These are phyloP conservation scores for Mycena alexandri DNA, from an alignment of 768 basidiomycete species.

Conservation along the genomic window DNA sequence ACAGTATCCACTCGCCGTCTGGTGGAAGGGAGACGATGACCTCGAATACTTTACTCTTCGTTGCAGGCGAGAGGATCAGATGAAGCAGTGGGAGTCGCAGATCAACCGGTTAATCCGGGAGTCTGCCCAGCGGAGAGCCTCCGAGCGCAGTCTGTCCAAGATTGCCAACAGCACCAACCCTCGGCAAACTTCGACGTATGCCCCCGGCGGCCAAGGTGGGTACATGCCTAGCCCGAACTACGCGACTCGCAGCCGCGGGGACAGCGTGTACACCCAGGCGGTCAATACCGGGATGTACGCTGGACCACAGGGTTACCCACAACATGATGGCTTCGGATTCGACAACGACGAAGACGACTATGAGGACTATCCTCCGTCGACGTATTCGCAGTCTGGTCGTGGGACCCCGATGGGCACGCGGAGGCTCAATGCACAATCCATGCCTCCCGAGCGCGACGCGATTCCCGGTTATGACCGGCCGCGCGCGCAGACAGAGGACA, in stretches of 20 bases:
- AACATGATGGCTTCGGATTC: constrained; percentile 78
- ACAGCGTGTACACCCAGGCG: constrained; percentile 54
- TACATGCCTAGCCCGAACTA: constrained; percentile 39
- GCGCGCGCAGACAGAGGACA: constrained; percentile 78
- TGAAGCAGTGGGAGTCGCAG: constrained; percentile 91
- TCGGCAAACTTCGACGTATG: constrained; percentile 43
- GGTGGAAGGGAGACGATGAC: constrained; percentile 95
- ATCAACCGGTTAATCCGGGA: constrained; percentile 90
- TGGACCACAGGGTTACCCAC: constrained; percentile 69
- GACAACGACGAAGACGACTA: constrained; percentile 80
- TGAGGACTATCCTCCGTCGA: constrained; percentile 76
- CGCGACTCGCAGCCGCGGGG: constrained; percentile 50
- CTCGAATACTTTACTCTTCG: constrained; percentile 95
- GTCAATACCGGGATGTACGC: constrained; percentile 48
- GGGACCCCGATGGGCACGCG: constrained; percentile 79
- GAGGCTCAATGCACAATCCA: constrained; percentile 66
- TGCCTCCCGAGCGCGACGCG: constrained; percentile 70
- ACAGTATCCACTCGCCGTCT: constrained; percentile 87
- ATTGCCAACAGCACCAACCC: constrained; percentile 66
- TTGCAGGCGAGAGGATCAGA: constrained; percentile 92
- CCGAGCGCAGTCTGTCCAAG: constrained; percentile 72
- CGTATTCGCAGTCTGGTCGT: constrained; percentile 60
- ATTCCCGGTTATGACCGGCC: constrained; percentile 64
- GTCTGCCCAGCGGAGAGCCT: constrained; percentile 75
- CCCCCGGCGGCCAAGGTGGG: constrained; percentile 51